Evolutionary conservation across 2,329 filamentous ascomycete genomes (phyloP), one percentile per base, ranked within the genome.

Genomic region (Cordyceps militaris): DNA sequence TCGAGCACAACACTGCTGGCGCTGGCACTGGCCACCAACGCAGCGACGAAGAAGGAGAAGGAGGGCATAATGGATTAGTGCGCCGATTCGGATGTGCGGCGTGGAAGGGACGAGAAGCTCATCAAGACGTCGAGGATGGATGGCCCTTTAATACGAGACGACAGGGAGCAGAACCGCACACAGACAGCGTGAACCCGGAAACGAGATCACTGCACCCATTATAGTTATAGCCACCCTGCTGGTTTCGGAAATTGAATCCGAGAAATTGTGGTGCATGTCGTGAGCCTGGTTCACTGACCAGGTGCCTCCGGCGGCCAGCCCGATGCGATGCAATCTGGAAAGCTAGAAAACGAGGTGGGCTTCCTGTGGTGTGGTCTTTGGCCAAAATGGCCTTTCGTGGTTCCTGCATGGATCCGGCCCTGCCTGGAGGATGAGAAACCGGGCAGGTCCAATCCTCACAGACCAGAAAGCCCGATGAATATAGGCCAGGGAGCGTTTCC

Each of bases 1-100:
- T 59, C 51, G 19, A 59, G 46, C n/a, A 59, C 51, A 34, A 59
- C 24, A n/a, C 46, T 59, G 57, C 51, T 44, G 16, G 57, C 57
- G 30, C 42, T 55, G 38, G 46, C 51, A 36, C 57, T 56, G 30
- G 44, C 44, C 7, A 44, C 34, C 13, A 59, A 51, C 9, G 46
- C 21, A 21, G 51, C 57, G 19, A 59, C n/a, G n/a, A 51, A 32
- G 14, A 59, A 40, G 21, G 47, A 38, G 5, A 30, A 36, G 48
- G 48, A 48, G 8, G 38, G 16, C 56, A 58, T 58, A 38, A 38
- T 56, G 26, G 19, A 23, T 4, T 3, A n/a, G n/a, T 3, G 30
- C 9, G 14, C 28, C 8, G 13, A 16, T n/a, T 24, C 24, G 10
- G 16, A 38, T 23, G 6, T 21, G 19, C 6, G 34, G 24, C 14